Evolutionary conservation across 2,329 filamentous ascomycete species (phyloP), one percentile per base, ranked within the genome.

Genomic region (Thelonectria discophora): DNA sequence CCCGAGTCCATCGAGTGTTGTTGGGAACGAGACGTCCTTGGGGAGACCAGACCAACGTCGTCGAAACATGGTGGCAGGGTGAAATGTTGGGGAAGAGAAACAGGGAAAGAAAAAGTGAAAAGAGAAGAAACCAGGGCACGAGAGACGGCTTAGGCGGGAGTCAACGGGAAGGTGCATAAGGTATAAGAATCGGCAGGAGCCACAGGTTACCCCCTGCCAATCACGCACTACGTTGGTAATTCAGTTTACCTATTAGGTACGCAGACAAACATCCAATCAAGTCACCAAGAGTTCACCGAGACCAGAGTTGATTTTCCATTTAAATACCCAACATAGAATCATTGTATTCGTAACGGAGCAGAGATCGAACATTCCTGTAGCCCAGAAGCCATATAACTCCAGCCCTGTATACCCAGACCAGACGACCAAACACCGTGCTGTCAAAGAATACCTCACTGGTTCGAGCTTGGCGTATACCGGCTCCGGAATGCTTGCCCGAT

Each of bases 1-100:
- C 90, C 93, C 94, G 3, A 98, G 86, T 55, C 85, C 80, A 60
- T 86, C 79, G 27, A 98, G 80, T 69, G 91, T 81, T 0, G 82
- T 77, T 11, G 88, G 83, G 72, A 90, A 96, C 12, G 80, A 73
- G 1, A 87, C 84, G 71, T 97, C 91, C 55, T 81, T 75, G n/a
- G 92, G 91, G 3, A 97, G 86, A 67, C 87, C 84, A 9, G 84
- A 82, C 78, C 86, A 86, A 40, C 83, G 81, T 58, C 90, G 90
- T 52, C 89, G 87, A 74, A 95, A 97, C 93, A 97, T 78, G 58
- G 15, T 62, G 58, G 45, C 13, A 20, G 17, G n/a, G 18, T 30
- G 15, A 5, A 15, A 5, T 15, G 15, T 8, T 20, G 24, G 12
- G 15, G 37, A 42, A 13, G 34, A 50, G 53, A 48, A 37, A 32